A percentile compares a stretch with the other conserved stretches of the same genome.
These are phyloP conservation scores for Aspergillus asperescens DNA, from an alignment of 495 filamentous ascomycete genomes.

Conservation along the genomic window DNA sequence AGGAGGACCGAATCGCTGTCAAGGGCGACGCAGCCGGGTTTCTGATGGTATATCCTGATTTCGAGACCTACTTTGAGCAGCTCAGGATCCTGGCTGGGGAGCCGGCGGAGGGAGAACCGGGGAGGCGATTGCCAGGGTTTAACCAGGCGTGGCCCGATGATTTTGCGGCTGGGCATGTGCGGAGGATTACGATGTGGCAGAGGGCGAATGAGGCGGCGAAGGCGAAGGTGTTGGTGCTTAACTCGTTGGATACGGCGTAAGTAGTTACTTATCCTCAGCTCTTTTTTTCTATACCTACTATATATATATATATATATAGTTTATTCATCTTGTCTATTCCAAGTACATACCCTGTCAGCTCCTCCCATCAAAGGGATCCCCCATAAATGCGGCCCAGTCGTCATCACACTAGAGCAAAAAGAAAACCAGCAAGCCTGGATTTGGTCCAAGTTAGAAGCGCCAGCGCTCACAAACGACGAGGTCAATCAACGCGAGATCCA, in stretches of 20 bases:
- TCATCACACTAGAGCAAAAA: background rate
- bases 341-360: too few relatives aligned
- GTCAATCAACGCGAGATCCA: background rate
- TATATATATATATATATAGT: too few relatives aligned
- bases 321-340: too few relatives aligned
- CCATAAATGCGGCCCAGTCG: background rate
- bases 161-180: conserved; percentile 46
- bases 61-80: conserved; percentile 51
- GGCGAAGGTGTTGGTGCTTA: background rate
- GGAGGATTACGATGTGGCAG: conserved; percentile 48
- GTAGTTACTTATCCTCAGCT: too few relatives aligned
- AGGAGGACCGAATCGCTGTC: conserved; percentile 41
- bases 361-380: background rate
- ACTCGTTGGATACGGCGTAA: background rate
- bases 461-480: conserved; percentile 4
- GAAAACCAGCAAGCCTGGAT: background rate
- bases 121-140: conserved; percentile 43
- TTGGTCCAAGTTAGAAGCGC: conserved; percentile 4
- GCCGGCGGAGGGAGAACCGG: conserved; percentile 27
- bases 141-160: conserved; percentile 43
- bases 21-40: conserved; percentile 49
- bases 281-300: too few relatives aligned
- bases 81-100: conserved; percentile 45
- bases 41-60: conserved; percentile 47
- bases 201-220: conserved; percentile 18